Evolutionary conservation across 2,329 filamentous ascomycete species (phyloP), one percentile per base, ranked within the genome.

Genomic region (Colletotrichum sp.): DNA sequence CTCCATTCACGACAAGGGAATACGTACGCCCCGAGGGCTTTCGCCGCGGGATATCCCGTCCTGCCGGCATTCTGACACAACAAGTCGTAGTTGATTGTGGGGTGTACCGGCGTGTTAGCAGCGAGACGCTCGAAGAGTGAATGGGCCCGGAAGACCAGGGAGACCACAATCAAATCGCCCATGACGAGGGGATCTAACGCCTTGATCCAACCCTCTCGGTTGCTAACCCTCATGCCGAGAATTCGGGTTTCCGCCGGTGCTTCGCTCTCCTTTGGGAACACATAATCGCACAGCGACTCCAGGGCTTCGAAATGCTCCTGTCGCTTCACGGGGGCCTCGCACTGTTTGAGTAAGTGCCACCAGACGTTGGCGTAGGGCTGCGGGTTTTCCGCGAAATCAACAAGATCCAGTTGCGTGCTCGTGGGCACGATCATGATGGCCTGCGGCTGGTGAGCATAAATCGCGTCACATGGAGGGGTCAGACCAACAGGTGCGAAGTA

Each of bases 401-500:
- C 12, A 6, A 68, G 18, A 6, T 76, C 70, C 21, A 76, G 34
- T 18, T 76, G 74, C 7, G 70, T 76, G 28, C 10, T 34, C 26
- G 65, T 24, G 18, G 74, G 71, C 15, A 68, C 59, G 12, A 76
- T 36, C 18, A 76, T 65, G 18, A 76, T 60, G 28, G 70, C 74
- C 74, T 76, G 16, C 8, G 21, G 6, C 28, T 18, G 30, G 26
- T 76, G 8, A 76, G 70, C 18, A 18, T 34, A 9, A 1, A 6
- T 24, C 52, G 10, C 15, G 44, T 32, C 21, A 32, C 15, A 12
- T 10, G n/a, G 24, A 34, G n/a, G 36, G 32, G n/a, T 44, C 24
- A 52, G 32, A 73, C 70, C 36, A 5, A 76, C 74, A n/a, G 74
- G 74, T 30, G 71, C 70, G 7, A 49, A 36, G 2, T 76, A 76